These are phyloP conservation scores for Inga laurina DNA, from an alignment of 306 rosid species.

Conservation along the genomic window DNA sequence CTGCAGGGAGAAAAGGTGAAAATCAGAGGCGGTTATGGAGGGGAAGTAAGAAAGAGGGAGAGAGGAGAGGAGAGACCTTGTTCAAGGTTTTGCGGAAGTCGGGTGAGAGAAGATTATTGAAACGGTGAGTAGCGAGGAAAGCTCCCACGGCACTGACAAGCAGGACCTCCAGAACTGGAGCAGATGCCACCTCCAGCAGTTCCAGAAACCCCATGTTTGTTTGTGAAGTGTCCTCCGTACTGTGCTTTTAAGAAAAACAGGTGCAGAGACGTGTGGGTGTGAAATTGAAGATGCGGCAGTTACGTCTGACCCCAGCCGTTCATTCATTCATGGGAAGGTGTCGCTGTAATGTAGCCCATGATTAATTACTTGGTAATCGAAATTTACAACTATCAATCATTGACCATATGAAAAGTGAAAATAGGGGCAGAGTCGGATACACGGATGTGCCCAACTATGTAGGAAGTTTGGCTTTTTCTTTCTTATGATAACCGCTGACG, in stretches of 20 bases:
- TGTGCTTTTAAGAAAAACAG: neutral
- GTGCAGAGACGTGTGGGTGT: neutral
- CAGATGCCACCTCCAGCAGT: conserved; percentile 65
- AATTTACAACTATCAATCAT: too few species aligned
- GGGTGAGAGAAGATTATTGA: conserved; percentile 59
- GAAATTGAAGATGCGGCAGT: neutral
- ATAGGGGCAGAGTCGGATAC: neutral
- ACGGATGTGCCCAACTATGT: neutral
- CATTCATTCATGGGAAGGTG: too few species aligned
- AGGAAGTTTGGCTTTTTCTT: too few species aligned
- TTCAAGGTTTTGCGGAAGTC: conserved; percentile 65
- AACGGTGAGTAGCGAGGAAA: conserved; percentile 60
- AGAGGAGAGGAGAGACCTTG: conserved; percentile 43
- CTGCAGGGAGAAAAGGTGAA: conserved; percentile 45
- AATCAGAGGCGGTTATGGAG: neutral
- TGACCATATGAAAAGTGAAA: too few species aligned
- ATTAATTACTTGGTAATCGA: too few species aligned
- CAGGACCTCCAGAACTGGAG: conserved; percentile 79
- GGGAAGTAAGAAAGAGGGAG: neutral
- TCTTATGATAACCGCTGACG: neutral
- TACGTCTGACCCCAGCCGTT: neutral
- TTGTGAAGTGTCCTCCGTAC: neutral
- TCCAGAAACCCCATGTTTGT: conserved; percentile 64
- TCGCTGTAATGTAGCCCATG: neutral
- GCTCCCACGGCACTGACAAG: conserved; percentile 77